These are phyloP conservation scores for Paracamarosporium sp. DNA, from an alignment of 2,329 filamentous ascomycete species.

Conservation along the genomic window DNA sequence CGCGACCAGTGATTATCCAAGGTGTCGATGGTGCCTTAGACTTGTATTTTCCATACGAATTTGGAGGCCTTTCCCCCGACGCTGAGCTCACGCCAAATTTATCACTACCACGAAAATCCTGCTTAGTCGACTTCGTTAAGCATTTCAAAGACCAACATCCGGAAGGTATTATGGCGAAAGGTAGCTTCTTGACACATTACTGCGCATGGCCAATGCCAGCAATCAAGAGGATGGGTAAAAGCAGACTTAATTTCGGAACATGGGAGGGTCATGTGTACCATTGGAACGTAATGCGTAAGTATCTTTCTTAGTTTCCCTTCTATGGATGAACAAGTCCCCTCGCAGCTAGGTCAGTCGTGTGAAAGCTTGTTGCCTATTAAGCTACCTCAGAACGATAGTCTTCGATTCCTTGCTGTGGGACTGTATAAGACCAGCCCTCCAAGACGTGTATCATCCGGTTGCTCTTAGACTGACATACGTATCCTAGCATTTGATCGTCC, in stretches of 20 bases:
- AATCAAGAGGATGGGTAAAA: slow-evolving; percentile 29
- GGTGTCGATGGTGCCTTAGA: slow-evolving; percentile 30
- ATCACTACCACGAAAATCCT: slow-evolving; percentile 21
- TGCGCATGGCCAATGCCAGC: slow-evolving; percentile 41
- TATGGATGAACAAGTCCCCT: too few relatives aligned
- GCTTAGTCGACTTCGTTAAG: slow-evolving; percentile 27
- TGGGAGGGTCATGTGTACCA: slow-evolving; percentile 39
- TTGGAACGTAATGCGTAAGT: slow-evolving; percentile 39
- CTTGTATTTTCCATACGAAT: slow-evolving; percentile 35
- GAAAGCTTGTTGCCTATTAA: too few relatives aligned
- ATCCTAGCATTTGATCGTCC: slow-evolving; percentile 35
- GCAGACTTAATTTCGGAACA: slow-evolving; percentile 28
- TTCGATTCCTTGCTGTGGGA: background rate
- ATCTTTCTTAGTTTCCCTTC: too few relatives aligned
- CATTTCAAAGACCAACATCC: slow-evolving; percentile 26
- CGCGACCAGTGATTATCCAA: slow-evolving; percentile 29
- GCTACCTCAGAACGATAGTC: too few relatives aligned
- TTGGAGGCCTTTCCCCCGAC: slow-evolving; percentile 9
- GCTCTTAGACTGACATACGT: background rate
- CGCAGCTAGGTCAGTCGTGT: too few relatives aligned
- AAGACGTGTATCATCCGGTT: background rate
- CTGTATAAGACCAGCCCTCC: background rate
- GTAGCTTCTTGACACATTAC: slow-evolving; percentile 36
- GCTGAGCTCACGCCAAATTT: slow-evolving; percentile 19
- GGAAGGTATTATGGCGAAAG: slow-evolving; percentile 31